These are phyloP conservation scores for Colletotrichum phormii DNA, from an alignment of 2,329 filamentous ascomycete genomes.

Conservation along the genomic window DNA sequence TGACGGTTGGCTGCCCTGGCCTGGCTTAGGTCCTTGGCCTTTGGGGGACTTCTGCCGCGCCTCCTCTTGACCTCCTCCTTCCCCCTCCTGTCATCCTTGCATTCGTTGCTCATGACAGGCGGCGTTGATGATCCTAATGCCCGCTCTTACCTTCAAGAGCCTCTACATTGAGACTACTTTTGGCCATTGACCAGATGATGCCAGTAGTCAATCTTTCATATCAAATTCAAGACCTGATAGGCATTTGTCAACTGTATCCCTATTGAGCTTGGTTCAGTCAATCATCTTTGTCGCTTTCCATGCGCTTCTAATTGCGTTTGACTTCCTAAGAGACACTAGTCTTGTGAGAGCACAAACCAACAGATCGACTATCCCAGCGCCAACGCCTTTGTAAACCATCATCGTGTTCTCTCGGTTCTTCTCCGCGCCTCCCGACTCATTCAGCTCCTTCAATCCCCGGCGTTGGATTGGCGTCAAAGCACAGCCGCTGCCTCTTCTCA, in stretches of 20 bases:
- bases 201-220: not conserved
- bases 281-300: not conserved
- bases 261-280: not conserved
- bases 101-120: not conserved
- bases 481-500: slow-evolving; percentile 1
- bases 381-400: not conserved
- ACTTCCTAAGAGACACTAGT: not conserved
- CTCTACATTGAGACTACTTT: not conserved
- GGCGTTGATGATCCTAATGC: slow-evolving; percentile 12
- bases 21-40: slow-evolving; percentile 16
- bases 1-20: slow-evolving; percentile 10
- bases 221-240: not conserved
- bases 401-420: not conserved
- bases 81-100: not conserved
- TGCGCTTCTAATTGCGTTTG: not conserved
- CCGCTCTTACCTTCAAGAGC: slow-evolving; percentile 1
- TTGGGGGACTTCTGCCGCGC: not conserved
- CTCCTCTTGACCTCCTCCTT: slow-evolving; percentile 6
- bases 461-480: slow-evolving; percentile 9
- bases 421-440: not conserved
- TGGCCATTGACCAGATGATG: not conserved
- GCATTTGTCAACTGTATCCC: not conserved
- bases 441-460: not conserved
- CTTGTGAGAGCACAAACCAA: not conserved
- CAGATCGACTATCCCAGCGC: not conserved